Percentiles rank a stretch among this genome's conserved stretches.
Evolutionary conservation across 768 basidiomycete species (phyloP).

Genomic region (Lentinula sp.): DNA sequence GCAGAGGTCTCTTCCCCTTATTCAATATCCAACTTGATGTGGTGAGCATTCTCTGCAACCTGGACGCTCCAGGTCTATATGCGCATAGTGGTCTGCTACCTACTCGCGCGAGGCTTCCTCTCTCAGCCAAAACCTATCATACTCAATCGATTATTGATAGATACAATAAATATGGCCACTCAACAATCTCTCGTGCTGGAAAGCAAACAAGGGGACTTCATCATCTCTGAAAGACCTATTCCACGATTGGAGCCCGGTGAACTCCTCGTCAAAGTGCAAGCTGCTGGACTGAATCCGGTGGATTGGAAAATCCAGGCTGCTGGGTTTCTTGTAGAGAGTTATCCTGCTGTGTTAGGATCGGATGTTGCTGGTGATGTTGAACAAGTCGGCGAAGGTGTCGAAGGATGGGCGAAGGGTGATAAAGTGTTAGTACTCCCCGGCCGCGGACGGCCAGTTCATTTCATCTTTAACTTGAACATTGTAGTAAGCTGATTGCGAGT

Average conservation of each 20-base stretch:
- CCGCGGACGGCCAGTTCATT: too few species aligned
- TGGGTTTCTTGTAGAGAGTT: conserved; percentile 16
- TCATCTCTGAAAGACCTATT: conserved; percentile 1
- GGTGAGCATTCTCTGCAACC: too few species aligned
- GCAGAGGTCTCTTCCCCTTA: too few species aligned
- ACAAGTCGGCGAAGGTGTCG: conserved; percentile 27
- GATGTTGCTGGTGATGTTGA: conserved; percentile 27
- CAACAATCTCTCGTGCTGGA: conserved; percentile 1
- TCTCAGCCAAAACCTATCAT: too few species aligned
- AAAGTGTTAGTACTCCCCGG: conserved; percentile 16
- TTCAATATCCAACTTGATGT: too few species aligned
- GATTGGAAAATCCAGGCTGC: conserved; percentile 26
- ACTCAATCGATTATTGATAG: too few species aligned
- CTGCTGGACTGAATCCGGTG: conserved; percentile 24
- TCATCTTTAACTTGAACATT: too few species aligned
- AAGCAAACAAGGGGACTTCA: background rate
- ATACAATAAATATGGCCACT: background rate
- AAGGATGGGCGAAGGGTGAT: conserved; percentile 25
- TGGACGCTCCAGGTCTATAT: too few species aligned
- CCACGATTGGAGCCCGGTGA: conserved; percentile 20
- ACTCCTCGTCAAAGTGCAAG: conserved; percentile 22
- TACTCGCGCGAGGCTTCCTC: too few species aligned
- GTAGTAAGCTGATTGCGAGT: too few species aligned
- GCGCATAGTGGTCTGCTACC: too few species aligned
- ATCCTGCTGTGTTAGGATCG: conserved; percentile 19